These are phyloP conservation scores for Forsythia suspensa DNA, from an alignment of 257 asterid species.

Conservation along the genomic window DNA sequence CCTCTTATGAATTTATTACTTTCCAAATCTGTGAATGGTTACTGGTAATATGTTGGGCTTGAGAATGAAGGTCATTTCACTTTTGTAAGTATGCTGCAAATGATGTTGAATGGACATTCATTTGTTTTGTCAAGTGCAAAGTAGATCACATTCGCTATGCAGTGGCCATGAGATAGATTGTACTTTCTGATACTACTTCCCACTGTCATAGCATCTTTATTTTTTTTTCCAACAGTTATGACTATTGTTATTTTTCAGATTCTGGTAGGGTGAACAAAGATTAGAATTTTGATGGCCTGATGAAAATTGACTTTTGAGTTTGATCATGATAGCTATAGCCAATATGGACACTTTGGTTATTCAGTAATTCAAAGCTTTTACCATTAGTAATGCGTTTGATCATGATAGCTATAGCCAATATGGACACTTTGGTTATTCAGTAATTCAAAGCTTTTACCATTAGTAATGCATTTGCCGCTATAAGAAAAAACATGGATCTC, in stretches of 20 bases:
- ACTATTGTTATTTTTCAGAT: background rate
- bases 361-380: constrained; percentile 3
- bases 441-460: background rate
- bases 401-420: background rate
- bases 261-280: background rate
- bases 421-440: constrained; percentile 1
- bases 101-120: too few relatives aligned
- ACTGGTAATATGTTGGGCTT: too few relatives aligned
- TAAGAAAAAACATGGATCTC: constrained; percentile 1
- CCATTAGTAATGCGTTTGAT: background rate
- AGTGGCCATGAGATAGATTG: background rate
- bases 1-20: too few relatives aligned
- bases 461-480: constrained; percentile 3
- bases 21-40: too few relatives aligned
- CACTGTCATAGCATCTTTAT: background rate
- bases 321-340: background rate
- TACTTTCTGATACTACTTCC: constrained; percentile 8
- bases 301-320: background rate
- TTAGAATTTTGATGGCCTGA: background rate
- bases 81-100: too few relatives aligned
- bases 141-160: background rate
- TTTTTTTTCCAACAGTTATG: constrained; percentile 4
- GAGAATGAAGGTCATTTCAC: too few relatives aligned
- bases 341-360: background rate
- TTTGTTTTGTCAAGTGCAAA: too few relatives aligned